Evolutionary conservation across 495 filamentous ascomycete species (phyloP).

Genomic region (Parathielavia appendiculata): DNA sequence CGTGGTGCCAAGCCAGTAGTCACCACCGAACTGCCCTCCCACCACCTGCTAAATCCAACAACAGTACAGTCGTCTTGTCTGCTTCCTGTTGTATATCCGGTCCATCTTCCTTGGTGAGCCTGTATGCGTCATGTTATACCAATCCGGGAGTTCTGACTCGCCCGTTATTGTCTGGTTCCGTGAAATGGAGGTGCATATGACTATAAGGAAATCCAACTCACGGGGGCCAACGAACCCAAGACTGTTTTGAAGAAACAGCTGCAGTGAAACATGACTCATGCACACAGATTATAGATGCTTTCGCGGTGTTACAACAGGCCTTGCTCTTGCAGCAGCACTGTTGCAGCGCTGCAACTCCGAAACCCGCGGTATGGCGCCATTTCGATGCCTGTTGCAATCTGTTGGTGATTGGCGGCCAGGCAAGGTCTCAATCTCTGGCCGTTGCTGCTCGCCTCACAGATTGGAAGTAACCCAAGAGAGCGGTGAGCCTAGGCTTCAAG

Average conservation of each 20-base stretch:
- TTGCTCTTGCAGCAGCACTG: neutral
- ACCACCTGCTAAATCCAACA: too few relatives aligned
- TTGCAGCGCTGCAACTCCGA: conserved; percentile 6
- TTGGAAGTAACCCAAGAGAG: neutral
- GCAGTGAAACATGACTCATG: neutral
- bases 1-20: too few relatives aligned
- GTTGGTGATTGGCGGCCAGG: neutral
- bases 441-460: neutral
- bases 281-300: neutral
- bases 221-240: too few relatives aligned
- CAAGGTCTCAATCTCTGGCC: conserved; percentile 1
- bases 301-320: conserved; percentile 6
- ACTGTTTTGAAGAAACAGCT: too few relatives aligned
- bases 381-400: neutral
- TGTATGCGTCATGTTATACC: too few relatives aligned
- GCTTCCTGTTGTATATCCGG: too few relatives aligned
- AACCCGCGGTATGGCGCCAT: conserved; percentile 4
- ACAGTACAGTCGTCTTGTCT: too few relatives aligned
- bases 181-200: neutral
- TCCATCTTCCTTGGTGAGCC: too few relatives aligned
- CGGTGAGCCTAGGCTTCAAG: neutral
- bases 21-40: too few relatives aligned
- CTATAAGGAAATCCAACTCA: neutral
- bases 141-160: too few relatives aligned
- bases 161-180: neutral